These are phyloP conservation scores for Xylaria sp. DNA, from an alignment of 2,329 filamentous ascomycete species.

Conservation along the genomic window DNA sequence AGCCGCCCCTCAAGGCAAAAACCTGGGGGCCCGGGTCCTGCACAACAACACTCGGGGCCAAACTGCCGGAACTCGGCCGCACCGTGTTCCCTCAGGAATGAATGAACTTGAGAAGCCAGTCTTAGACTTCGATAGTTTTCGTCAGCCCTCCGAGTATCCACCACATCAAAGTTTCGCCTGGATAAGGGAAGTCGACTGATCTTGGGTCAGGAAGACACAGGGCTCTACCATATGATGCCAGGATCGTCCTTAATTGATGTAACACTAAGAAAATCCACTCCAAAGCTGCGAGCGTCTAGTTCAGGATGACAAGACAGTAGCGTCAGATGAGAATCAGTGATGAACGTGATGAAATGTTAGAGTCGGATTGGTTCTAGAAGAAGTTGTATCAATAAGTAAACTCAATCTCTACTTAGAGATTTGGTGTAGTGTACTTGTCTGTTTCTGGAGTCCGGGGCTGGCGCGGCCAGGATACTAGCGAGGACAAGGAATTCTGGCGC, in stretches of 20 bases:
- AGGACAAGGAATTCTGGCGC: conserved; percentile 3
- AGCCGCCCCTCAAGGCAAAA: neutral
- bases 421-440: neutral
- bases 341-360: neutral
- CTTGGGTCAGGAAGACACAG: conserved; percentile 2
- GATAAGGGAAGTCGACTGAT: conserved; percentile 1
- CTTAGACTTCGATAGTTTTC: neutral
- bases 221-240: conserved; percentile 11
- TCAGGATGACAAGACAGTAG: neutral
- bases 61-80: conserved; percentile 12
- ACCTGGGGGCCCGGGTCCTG: neutral
- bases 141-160: neutral
- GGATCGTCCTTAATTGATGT: neutral
- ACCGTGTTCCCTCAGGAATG: neutral
- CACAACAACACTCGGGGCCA: conserved; percentile 11
- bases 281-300: neutral
- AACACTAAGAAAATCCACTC: neutral
- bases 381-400: neutral
- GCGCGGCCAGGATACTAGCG: neutral
- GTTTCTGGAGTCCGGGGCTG: neutral
- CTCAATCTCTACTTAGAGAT: neutral
- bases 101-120: neutral
- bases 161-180: conserved; percentile 5
- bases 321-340: neutral
- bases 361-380: neutral